Evolutionary conservation across 2,329 filamentous ascomycete genomes (phyloP).

Genomic region (Fusarium succisae): DNA sequence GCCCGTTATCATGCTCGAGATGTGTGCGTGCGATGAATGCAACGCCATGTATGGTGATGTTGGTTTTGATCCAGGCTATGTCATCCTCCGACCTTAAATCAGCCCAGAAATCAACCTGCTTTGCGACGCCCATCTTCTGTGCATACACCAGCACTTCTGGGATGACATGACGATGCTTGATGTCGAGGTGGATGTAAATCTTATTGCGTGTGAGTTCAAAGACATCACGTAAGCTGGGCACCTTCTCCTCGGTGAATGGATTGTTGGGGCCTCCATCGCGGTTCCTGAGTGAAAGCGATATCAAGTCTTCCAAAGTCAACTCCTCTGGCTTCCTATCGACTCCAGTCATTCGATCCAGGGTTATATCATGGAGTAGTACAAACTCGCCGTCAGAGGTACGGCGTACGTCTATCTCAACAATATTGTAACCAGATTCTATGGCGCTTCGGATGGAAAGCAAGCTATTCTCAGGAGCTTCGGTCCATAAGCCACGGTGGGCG

Average conservation of each 20-base stretch:
- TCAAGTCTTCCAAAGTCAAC: background rate
- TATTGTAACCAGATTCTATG: background rate
- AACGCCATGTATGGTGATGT: background rate
- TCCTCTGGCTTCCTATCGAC: background rate
- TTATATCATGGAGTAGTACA: background rate
- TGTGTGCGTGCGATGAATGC: background rate
- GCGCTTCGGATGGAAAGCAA: background rate
- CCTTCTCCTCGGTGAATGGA: background rate
- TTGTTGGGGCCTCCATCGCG: background rate
- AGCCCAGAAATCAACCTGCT: background rate
- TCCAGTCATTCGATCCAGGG: background rate
- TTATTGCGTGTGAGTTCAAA: background rate
- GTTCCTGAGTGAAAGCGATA: background rate
- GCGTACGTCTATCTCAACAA: background rate
- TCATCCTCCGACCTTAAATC: background rate
- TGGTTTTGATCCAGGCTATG: background rate
- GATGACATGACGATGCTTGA: background rate
- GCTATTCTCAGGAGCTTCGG: background rate
- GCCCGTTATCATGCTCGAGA: background rate
- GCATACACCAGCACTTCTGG: background rate
- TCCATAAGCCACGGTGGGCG: background rate
- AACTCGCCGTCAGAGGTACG: background rate
- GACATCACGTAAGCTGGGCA: background rate
- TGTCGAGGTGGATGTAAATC: background rate
- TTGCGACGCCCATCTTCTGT: background rate